These are phyloP conservation scores for Spathaspora girioi DNA, from an alignment of 805 yeast species.

Conservation along the genomic window DNA sequence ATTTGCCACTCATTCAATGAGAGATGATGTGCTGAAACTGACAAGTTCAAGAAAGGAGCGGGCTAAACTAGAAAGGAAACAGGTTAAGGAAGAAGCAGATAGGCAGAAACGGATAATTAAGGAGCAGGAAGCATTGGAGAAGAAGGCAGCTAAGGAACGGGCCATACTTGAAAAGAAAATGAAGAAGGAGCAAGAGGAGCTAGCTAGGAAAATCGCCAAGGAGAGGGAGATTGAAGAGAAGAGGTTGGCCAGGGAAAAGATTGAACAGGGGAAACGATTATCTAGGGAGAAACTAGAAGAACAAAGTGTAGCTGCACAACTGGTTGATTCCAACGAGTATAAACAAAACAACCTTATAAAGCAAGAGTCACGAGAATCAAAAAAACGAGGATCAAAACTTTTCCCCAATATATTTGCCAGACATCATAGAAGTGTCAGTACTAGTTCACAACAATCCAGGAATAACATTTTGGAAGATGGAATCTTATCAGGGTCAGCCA, in stretches of 20 bases:
- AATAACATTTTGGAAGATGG: no score
- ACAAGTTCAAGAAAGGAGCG: slow-evolving; percentile 1
- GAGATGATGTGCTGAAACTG: slow-evolving; percentile 15
- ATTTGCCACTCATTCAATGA: slow-evolving; percentile 29
- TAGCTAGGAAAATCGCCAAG: slow-evolving; percentile 4
- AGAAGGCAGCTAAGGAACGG: slow-evolving; percentile 9
- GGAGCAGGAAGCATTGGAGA: slow-evolving; percentile 11
- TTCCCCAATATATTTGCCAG: background rate
- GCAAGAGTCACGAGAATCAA: background rate
- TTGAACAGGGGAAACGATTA: slow-evolving; percentile 4
- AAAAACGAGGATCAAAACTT: background rate
- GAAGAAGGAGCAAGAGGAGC: slow-evolving; percentile 7
- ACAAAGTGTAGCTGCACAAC: slow-evolving; percentile 4
- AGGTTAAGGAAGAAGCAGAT: slow-evolving; percentile 10
- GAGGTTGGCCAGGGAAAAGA: slow-evolving; percentile 2
- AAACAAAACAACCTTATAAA: no score
- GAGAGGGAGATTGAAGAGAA: slow-evolving; percentile 4
- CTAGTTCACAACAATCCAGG: background rate
- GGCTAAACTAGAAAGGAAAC: slow-evolving; percentile 16
- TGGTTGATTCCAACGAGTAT: background rate
- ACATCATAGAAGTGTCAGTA: background rate
- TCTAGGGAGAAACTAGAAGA: slow-evolving; percentile 2
- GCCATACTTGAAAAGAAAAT: slow-evolving; percentile 6
- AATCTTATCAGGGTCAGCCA: no score
- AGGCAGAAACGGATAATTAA: slow-evolving; percentile 10